phyloP scores from a whole-genome alignment of 75 land plant genomes.

The Picea glauca region DNA sequence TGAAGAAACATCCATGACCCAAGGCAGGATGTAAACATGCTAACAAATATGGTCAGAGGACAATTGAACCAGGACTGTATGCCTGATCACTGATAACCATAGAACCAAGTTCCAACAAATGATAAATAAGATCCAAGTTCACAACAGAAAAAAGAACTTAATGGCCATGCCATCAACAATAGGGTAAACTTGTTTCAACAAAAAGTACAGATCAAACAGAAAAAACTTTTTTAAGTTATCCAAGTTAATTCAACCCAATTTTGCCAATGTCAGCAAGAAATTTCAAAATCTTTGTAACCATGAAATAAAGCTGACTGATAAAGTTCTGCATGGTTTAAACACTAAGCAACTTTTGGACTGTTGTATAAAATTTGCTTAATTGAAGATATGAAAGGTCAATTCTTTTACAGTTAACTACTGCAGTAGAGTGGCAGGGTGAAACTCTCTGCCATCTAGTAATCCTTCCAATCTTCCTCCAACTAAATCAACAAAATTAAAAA shows the following conservation, averaged over 20 bases:
- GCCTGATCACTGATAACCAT: background rate
- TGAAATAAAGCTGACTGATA: too few relatives aligned
- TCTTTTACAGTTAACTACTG: too few relatives aligned
- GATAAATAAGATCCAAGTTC: background rate
- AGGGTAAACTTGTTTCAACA: background rate
- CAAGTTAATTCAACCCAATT: background rate
- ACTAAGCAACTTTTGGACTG: too few relatives aligned
- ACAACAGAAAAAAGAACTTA: background rate
- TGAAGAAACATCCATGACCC: too few relatives aligned
- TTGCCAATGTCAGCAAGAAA: background rate
- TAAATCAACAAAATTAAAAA: too few relatives aligned
- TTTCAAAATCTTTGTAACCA: background rate
- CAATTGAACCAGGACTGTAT: background rate
- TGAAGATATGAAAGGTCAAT: too few relatives aligned
- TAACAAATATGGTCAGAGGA: background rate
- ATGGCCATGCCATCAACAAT: background rate
- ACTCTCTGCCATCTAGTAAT: too few relatives aligned
- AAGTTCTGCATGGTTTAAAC: too few relatives aligned
- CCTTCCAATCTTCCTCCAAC: too few relatives aligned
- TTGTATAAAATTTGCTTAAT: too few relatives aligned
- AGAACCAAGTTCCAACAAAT: background rate
- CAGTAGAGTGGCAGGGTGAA: too few relatives aligned
- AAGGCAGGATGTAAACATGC: too few relatives aligned
- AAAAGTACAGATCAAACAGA: background rate
- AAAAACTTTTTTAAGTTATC: background rate